Percentiles rank a stretch among this genome's conserved stretches.
Evolutionary conservation across 2,329 filamentous ascomycete genomes (phyloP).

Genomic region (Fulvia fulva): DNA sequence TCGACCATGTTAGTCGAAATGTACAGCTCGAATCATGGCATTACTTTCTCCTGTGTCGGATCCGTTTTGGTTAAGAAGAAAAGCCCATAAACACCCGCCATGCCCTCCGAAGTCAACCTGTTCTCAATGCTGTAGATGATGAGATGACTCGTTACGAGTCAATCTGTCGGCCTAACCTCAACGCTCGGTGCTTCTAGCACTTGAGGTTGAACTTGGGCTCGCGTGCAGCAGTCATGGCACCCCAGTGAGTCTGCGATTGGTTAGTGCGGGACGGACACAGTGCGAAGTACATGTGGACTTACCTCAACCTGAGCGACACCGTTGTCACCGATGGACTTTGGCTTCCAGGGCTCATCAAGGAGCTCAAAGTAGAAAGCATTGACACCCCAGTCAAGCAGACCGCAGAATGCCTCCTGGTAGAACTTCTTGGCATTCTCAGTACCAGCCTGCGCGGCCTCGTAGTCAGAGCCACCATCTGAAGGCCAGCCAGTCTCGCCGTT

Average conservation of each 20-base stretch:
- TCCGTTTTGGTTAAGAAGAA: background rate
- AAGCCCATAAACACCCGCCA: background rate
- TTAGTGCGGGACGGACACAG: slow-evolving; percentile 31
- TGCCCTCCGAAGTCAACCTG: background rate
- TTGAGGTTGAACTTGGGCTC: slow-evolving; percentile 20
- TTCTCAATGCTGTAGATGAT: background rate
- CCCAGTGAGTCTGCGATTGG: slow-evolving; percentile 57
- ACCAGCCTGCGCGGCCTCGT: slow-evolving; percentile 58
- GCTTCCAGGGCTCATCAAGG: slow-evolving; percentile 68
- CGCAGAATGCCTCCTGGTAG: slow-evolving; percentile 61
- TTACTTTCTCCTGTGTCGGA: background rate
- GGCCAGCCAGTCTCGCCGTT: slow-evolving; percentile 69
- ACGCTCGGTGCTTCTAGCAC: slow-evolving; percentile 12
- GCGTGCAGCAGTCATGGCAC: slow-evolving; percentile 54
- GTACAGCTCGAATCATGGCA: background rate
- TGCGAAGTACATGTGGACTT: slow-evolving; percentile 40
- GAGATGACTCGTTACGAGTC: background rate
- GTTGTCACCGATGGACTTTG: slow-evolving; percentile 58
- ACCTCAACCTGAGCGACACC: slow-evolving; percentile 46
- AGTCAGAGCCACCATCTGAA: slow-evolving; percentile 58
- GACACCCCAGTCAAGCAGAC: slow-evolving; percentile 60
- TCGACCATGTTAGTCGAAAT: background rate
- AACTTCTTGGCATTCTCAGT: slow-evolving; percentile 56
- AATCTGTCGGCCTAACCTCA: background rate
- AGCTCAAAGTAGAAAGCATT: slow-evolving; percentile 73